phyloP scores from a whole-genome alignment of 768 basidiomycete genomes.

The Trametes meyenii region DNA sequence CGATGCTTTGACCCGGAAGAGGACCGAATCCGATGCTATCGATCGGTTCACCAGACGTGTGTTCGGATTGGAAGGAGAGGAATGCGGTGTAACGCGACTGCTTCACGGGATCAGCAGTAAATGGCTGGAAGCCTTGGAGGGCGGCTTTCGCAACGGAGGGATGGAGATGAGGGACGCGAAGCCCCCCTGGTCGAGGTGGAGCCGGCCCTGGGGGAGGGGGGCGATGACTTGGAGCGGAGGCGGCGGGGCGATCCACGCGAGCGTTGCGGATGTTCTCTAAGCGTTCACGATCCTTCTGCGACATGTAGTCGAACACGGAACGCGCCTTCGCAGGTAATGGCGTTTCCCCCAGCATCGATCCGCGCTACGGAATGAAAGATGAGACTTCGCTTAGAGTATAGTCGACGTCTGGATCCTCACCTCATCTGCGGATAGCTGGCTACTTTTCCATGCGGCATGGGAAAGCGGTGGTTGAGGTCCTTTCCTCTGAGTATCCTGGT shows the following conservation, averaged over 20 bases:
- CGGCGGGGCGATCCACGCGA: constrained; percentile 29
- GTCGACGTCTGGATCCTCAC: constrained; percentile 43
- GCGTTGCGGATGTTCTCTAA: constrained; percentile 56
- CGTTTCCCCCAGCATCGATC: constrained; percentile 80
- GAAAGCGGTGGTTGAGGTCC: constrained; percentile 30
- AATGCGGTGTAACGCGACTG: constrained; percentile 87
- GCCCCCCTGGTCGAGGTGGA: constrained; percentile 35
- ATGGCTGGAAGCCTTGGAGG: constrained; percentile 88
- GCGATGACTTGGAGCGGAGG: constrained; percentile 19
- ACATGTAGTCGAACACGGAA: constrained; percentile 94
- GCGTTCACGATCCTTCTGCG: constrained; percentile 88
- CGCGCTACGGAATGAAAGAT: constrained; percentile 56
- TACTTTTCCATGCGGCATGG: constrained; percentile 57
- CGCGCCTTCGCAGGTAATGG: constrained; percentile 67
- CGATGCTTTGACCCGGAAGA: constrained; percentile 59
- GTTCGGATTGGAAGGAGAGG: constrained; percentile 67
- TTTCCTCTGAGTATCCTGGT: constrained; percentile 48
- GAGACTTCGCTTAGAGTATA: background rate
- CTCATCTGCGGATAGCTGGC: constrained; percentile 67
- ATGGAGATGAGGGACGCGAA: constrained; percentile 51
- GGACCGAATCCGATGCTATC: constrained; percentile 49
- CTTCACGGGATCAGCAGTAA: constrained; percentile 71
- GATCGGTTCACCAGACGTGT: constrained; percentile 53
- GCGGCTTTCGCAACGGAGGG: constrained; percentile 86
- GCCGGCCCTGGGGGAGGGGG: constrained; percentile 33